Conservation (phyloP, 139 green algal genomes). For the Chlamydomonas eustigma region DNA sequence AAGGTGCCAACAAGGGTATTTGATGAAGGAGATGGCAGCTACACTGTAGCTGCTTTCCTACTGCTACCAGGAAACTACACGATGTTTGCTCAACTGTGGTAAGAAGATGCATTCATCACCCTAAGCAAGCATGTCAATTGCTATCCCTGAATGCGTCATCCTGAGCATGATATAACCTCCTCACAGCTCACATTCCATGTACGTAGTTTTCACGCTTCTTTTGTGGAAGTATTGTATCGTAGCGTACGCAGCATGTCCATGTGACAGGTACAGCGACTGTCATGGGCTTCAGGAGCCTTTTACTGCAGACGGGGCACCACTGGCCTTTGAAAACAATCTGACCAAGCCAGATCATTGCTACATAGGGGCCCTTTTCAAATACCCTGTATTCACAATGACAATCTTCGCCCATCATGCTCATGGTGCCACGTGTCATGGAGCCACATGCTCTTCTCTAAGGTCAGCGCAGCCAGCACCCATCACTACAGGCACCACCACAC, state of each 20-base stretch:
- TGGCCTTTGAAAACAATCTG: too few species aligned
- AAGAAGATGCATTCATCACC: too few species aligned
- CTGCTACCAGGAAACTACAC: constrained; percentile 6
- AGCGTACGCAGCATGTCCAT: too few species aligned
- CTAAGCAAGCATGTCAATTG: too few species aligned
- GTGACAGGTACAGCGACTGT: constrained; percentile 2
- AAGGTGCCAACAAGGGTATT: constrained; percentile 6
- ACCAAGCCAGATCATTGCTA: not conserved
- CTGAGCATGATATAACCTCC: too few species aligned
- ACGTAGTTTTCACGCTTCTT: too few species aligned
- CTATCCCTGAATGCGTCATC: too few species aligned
- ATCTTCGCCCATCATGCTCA: not conserved
- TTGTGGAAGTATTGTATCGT: too few species aligned
- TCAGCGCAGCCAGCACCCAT: not conserved
- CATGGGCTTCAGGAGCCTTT: constrained; percentile 6
- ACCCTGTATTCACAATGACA: too few species aligned
- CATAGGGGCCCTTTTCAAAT: not conserved
- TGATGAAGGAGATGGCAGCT: constrained; percentile 31
- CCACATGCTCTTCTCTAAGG: not conserved
- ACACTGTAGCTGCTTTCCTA: constrained; percentile 9
- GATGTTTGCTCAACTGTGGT: not conserved
- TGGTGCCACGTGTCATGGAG: not conserved
- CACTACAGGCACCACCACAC: not conserved
- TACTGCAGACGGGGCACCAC: too few species aligned
- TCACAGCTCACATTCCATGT: too few species aligned